Conservation (phyloP, 1,284 basidiomycete species). For the Acaromyces ingoldii region DNA sequence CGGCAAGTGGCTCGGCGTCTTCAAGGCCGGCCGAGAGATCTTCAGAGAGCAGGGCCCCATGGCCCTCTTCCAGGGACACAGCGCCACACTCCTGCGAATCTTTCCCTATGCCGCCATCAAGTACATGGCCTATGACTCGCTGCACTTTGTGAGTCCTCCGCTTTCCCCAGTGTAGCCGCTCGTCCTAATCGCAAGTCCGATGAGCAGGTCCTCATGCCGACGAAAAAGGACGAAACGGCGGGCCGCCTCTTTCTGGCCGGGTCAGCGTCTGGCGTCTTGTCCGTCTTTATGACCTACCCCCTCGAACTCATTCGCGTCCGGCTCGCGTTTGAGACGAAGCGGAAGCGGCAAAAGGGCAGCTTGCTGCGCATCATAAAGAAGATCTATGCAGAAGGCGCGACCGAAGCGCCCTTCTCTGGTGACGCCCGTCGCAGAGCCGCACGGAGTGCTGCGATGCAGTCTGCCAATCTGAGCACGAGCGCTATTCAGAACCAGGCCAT, state of each 20-base stretch:
- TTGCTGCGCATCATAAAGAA: constrained; percentile 33
- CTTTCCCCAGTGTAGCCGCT: too few species aligned
- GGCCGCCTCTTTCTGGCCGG: constrained; percentile 80
- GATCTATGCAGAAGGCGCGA: constrained; percentile 47
- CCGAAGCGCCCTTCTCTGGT: constrained; percentile 41
- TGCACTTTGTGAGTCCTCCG: constrained; percentile 67
- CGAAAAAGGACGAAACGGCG: constrained; percentile 71
- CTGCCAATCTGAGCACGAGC: background rate
- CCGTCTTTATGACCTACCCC: constrained; percentile 88
- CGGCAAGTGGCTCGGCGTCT: constrained; percentile 78
- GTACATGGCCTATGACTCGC: constrained; percentile 89
- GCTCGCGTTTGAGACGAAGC: constrained; percentile 76
- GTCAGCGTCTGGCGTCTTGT: constrained; percentile 77
- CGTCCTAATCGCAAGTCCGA: background rate
- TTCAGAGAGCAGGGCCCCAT: constrained; percentile 67
- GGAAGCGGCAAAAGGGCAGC: constrained; percentile 41
- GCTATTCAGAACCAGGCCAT: constrained; percentile 53
- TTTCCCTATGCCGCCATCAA: constrained; percentile 98
- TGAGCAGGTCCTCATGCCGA: constrained; percentile 77
- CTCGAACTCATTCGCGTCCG: constrained; percentile 91
- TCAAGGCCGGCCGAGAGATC: constrained; percentile 74
- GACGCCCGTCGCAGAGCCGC: constrained; percentile 37
- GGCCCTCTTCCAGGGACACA: constrained; percentile 91
- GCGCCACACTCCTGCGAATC: constrained; percentile 68
- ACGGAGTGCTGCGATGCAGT: background rate